Evolutionary conservation across 106 monocot species (phyloP).

Genomic region (Xerophyta viscosa): DNA sequence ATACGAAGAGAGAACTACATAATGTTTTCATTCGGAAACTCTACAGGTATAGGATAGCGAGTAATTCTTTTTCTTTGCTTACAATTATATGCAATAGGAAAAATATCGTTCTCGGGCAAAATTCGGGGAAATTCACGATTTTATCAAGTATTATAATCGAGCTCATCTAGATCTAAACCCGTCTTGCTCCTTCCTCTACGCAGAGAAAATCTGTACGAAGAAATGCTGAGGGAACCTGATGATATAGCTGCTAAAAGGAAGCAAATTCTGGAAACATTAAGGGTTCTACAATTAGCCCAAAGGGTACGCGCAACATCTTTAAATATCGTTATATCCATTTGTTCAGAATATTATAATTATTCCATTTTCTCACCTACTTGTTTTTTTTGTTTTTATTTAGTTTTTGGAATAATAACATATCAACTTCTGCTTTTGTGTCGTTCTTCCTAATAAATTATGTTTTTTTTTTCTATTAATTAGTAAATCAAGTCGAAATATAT

Average conservation of each 20-base stretch:
- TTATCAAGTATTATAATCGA: too few species aligned
- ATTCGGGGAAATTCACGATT: too few species aligned
- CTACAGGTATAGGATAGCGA: constrained; percentile 66
- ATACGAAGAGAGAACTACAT: constrained; percentile 84
- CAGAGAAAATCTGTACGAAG: constrained; percentile 76
- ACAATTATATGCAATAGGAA: too few species aligned
- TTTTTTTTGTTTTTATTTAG: too few species aligned
- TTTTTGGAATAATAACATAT: too few species aligned
- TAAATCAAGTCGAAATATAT: too few species aligned
- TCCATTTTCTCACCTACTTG: background rate
- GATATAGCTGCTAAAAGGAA: constrained; percentile 63
- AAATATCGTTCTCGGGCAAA: too few species aligned
- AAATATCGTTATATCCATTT: background rate
- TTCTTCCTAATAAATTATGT: too few species aligned
- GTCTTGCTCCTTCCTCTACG: background rate
- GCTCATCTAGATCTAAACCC: background rate
- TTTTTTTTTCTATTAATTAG: too few species aligned
- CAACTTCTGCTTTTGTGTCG: too few species aligned
- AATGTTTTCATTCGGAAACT: constrained; percentile 91
- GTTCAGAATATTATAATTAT: background rate
- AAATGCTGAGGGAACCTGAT: constrained; percentile 80
- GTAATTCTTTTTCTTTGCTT: background rate
- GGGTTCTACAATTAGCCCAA: constrained; percentile 60
- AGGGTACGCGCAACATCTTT: constrained; percentile 27
- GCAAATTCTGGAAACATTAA: constrained; percentile 52